phyloP scores from a whole-genome alignment of 176 grass and related monocot species.

The Musa schizocarpa region DNA sequence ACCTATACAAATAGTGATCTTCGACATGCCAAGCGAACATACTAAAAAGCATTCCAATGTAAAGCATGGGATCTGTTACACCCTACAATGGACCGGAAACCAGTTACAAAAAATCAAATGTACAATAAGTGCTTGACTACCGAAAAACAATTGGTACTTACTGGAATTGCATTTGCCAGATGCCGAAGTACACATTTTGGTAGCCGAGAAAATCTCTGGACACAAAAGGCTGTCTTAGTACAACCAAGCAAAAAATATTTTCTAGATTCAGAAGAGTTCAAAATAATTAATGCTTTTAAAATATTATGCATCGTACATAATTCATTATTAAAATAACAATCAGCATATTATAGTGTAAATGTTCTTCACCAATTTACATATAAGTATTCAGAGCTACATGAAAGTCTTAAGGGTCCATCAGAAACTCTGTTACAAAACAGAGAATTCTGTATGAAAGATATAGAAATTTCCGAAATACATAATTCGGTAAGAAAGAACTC shows the following conservation, averaged over 20 bases:
- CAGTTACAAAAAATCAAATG: background rate
- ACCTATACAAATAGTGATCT: constrained; percentile 99
- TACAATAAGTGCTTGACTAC: background rate
- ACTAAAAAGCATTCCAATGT: constrained; percentile 98
- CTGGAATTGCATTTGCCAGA: constrained; percentile 7
- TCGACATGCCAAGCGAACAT: constrained; percentile 99
- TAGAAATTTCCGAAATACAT: no score
- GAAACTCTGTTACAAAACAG: no score
- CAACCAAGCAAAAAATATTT: background rate
- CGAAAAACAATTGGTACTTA: background rate
- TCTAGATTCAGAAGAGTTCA: background rate
- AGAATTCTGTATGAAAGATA: no score
- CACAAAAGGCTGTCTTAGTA: background rate
- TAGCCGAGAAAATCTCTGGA: constrained; percentile 8
- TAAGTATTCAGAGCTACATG: background rate
- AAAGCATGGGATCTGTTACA: constrained; percentile 30
- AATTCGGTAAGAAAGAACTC: no score
- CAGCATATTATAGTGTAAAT: no score
- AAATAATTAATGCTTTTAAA: background rate
- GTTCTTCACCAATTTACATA: background rate
- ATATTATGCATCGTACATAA: no score
- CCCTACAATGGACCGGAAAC: background rate
- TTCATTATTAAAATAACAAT: no score
- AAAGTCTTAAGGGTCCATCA: background rate
- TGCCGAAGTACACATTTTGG: background rate